Evolutionary conservation across 2,329 filamentous ascomycete genomes (phyloP), one percentile per base, ranked within the genome.

Genomic region (Colletotrichum euphorbiae): DNA sequence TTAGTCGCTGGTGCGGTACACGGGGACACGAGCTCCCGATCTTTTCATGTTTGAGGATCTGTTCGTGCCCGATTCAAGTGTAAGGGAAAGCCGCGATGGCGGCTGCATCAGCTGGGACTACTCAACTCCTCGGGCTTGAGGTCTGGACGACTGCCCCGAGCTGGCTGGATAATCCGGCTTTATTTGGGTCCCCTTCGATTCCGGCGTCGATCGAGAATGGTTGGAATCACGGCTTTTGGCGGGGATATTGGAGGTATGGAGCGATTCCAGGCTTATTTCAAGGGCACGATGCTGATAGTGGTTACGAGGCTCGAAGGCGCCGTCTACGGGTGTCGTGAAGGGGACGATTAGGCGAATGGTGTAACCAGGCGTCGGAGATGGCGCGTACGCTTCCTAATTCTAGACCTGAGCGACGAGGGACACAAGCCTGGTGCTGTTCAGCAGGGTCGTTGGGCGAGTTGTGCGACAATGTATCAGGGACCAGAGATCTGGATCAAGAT

Each of bases 11-110:
- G 38, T 40, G 65, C 46, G 24, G 54, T 60, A 54, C 31, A 46
- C 46, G 40, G 45, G 60, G 52, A n/a, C 45, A 11, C 48, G n/a
- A 21, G 24, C 19, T 40, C 21, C 28, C 57, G 45, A 51, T 64
- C 43, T 28, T 12, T 21, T 15, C 4, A 42, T 43, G 40, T 65
- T 46, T 52, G 13, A 45, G 31, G n/a, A 38, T 51, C 33, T 38
- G 17, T 62, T 56, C 17, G 36, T 62, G 40, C 24, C 57, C 36
- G 38, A 51, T 64, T 36, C 59, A 38, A 45, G 36, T 57, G 60
- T 15, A 31, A 40, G 45, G 33, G 12, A 28, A 55, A 48, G 15
- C 40, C 36, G 50, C 15, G 43, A 40, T 31, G 59, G 45, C n/a
- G 57, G 33, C 57, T 8, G 28, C 28, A 28, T 28, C 28, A 28